Conservation (phyloP, 352 stramenopile genomes). For the Phytophthora quininea region DNA sequence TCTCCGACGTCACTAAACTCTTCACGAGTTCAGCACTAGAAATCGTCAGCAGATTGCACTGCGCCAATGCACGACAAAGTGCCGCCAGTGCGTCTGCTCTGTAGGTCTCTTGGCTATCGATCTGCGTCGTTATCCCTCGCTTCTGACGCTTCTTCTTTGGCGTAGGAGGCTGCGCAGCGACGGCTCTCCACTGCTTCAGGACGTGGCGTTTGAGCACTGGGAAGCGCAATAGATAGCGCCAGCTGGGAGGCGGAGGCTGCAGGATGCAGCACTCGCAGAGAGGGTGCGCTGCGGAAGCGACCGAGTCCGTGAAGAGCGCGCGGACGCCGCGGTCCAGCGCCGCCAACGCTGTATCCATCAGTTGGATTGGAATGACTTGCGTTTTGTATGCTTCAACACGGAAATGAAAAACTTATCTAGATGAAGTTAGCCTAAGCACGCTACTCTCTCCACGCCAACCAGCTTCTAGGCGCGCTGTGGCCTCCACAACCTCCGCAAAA, state of each 20-base stretch:
- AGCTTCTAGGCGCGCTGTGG: slow-evolving; percentile 28
- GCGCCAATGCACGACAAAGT: slow-evolving; percentile 44
- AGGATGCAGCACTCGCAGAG: slow-evolving; percentile 47
- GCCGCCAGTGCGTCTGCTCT: slow-evolving; percentile 35
- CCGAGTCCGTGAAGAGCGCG: slow-evolving; percentile 43
- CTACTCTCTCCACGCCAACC: slow-evolving; percentile 28
- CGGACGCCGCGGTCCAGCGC: slow-evolving; percentile 48
- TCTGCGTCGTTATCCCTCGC: slow-evolving; percentile 15
- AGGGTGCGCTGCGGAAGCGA: slow-evolving; percentile 19
- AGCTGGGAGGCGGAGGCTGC: slow-evolving; percentile 23
- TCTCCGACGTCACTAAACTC: slow-evolving; percentile 22
- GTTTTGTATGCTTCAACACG: slow-evolving; percentile 31
- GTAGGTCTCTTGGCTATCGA: slow-evolving; percentile 17
- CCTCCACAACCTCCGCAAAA: slow-evolving; percentile 17
- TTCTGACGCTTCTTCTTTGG: slow-evolving; percentile 29
- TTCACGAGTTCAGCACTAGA: slow-evolving; percentile 22
- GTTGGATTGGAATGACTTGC: background rate
- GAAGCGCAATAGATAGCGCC: slow-evolving; percentile 40
- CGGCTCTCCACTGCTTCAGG: slow-evolving; percentile 35
- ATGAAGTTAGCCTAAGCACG: slow-evolving; percentile 36
- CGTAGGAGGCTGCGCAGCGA: slow-evolving; percentile 19
- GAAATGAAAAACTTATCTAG: slow-evolving; percentile 46
- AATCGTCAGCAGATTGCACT: slow-evolving; percentile 43
- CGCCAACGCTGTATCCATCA: slow-evolving; percentile 40
- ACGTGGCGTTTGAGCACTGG: slow-evolving; percentile 60